A percentile compares a stretch with the other conserved stretches of the same genome.
Evolutionary conservation across 2,329 filamentous ascomycete species (phyloP).

Genomic region (Colletotrichum sp.): DNA sequence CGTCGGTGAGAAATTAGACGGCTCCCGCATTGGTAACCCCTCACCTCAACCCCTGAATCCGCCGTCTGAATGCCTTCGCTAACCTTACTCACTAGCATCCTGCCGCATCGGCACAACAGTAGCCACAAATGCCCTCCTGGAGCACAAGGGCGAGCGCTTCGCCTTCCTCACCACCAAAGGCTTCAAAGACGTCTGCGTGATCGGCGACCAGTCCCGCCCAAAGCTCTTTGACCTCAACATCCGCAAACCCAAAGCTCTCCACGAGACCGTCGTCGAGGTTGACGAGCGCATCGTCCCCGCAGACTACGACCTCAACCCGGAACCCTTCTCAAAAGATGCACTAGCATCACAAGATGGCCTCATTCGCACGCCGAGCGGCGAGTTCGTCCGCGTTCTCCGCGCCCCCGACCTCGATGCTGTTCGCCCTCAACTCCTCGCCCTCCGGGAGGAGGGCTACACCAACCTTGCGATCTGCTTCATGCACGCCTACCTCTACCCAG

Average conservation of each 20-base stretch:
- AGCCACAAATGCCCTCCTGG: slow-evolving; percentile 76
- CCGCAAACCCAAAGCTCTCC: slow-evolving; percentile 69
- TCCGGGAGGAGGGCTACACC: slow-evolving; percentile 64
- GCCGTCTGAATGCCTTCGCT: not conserved
- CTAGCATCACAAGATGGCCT: slow-evolving; percentile 46
- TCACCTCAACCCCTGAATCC: not conserved
- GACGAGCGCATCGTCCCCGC: slow-evolving; percentile 76
- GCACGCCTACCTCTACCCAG: slow-evolving; percentile 70
- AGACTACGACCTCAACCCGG: slow-evolving; percentile 71
- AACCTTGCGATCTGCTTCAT: slow-evolving; percentile 67
- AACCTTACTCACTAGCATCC: slow-evolving; percentile 51
- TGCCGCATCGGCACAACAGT: slow-evolving; percentile 81
- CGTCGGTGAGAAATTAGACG: slow-evolving; percentile 34
- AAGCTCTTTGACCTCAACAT: slow-evolving; percentile 76
- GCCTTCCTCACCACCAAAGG: slow-evolving; percentile 73
- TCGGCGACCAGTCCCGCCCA: slow-evolving; percentile 75
- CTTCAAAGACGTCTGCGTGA: slow-evolving; percentile 74
- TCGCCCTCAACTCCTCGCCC: slow-evolving; percentile 58
- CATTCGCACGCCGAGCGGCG: slow-evolving; percentile 67
- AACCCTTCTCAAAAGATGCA: slow-evolving; percentile 52
- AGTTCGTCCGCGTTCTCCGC: slow-evolving; percentile 67
- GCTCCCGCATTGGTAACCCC: slow-evolving; percentile 33
- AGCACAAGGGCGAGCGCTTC: slow-evolving; percentile 73
- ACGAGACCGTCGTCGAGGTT: slow-evolving; percentile 71
- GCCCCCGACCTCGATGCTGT: slow-evolving; percentile 56